Conservation (phyloP, 2,329 filamentous ascomycete species). For the Neopestalotiopsis clavispora region DNA sequence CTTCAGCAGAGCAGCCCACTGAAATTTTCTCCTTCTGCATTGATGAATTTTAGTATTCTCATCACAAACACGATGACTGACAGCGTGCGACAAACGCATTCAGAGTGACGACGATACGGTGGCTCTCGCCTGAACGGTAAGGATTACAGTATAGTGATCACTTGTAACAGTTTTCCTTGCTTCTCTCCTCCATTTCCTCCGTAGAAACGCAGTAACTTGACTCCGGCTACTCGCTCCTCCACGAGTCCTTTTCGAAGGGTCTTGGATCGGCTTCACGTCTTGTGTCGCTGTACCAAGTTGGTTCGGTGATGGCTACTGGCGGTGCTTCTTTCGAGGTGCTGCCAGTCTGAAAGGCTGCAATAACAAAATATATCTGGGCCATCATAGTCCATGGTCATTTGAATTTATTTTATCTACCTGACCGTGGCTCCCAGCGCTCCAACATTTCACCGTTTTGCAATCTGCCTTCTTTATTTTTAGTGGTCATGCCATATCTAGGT, state of each 20-base stretch:
- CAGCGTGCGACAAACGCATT: neutral
- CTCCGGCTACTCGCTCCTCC: constrained; percentile 33
- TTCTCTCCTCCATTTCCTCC: neutral
- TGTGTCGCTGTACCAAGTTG: constrained; percentile 38
- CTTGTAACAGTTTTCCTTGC: neutral
- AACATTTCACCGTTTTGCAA: constrained; percentile 38
- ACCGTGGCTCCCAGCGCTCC: constrained; percentile 58
- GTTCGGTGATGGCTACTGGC: constrained; percentile 30
- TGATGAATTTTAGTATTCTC: too few relatives aligned
- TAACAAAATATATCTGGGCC: constrained; percentile 45
- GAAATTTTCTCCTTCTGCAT: too few relatives aligned
- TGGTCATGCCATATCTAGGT: neutral
- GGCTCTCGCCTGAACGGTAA: neutral
- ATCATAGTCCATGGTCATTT: constrained; percentile 60
- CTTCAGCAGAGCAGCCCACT: too few relatives aligned
- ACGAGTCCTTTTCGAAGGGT: constrained; percentile 39
- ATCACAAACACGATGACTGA: too few relatives aligned
- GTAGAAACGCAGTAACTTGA: constrained; percentile 23
- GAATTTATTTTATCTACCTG: constrained; percentile 38
- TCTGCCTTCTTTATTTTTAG: neutral
- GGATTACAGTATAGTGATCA: neutral
- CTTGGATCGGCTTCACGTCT: constrained; percentile 38
- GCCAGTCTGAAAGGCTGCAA: constrained; percentile 42
- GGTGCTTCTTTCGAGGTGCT: constrained; percentile 23
- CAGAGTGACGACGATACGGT: neutral